phyloP scores from a whole-genome alignment of 2,329 filamentous ascomycete species.

The Fusarium sp. region DNA sequence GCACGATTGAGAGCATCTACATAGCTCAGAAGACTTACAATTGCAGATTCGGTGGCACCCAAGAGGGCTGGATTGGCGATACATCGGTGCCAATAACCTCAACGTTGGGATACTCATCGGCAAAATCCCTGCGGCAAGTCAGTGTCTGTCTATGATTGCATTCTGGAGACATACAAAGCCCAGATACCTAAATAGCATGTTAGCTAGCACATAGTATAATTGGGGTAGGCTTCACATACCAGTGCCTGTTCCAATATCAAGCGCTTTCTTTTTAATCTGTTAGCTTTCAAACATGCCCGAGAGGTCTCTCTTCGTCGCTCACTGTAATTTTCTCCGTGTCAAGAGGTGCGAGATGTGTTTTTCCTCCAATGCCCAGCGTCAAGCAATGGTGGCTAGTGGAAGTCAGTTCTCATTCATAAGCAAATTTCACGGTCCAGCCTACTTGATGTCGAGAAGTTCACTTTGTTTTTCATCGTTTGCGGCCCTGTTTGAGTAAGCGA shows the following conservation, averaged over 20 bases:
- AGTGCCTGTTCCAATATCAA: conserved; percentile 12
- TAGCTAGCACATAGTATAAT: neutral
- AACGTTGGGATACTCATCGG: neutral
- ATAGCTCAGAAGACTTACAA: neutral
- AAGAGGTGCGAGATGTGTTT: conserved; percentile 10
- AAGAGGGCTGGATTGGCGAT: conserved; percentile 9
- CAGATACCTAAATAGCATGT: neutral
- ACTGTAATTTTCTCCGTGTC: neutral
- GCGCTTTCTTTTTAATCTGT: neutral
- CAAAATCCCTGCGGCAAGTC: neutral
- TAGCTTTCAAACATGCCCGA: neutral
- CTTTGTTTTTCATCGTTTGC: conserved; percentile 10
- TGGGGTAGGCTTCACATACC: neutral
- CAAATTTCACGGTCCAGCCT: accelerated
- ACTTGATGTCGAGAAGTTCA: conserved; percentile 12
- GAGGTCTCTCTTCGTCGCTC: neutral
- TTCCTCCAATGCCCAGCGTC: neutral
- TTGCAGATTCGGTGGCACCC: conserved; percentile 3
- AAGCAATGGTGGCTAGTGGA: neutral
- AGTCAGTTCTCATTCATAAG: neutral
- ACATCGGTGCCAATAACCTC: conserved; percentile 11
- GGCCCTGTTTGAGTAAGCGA: neutral
- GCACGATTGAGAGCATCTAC: accelerated
- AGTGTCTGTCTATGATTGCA: neutral
- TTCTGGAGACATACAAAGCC: neutral